Evolutionary conservation across 495 filamentous ascomycete genomes (phyloP), one percentile per base, ranked within the genome.

Genomic region (Lasiosphaeria miniovina): DNA sequence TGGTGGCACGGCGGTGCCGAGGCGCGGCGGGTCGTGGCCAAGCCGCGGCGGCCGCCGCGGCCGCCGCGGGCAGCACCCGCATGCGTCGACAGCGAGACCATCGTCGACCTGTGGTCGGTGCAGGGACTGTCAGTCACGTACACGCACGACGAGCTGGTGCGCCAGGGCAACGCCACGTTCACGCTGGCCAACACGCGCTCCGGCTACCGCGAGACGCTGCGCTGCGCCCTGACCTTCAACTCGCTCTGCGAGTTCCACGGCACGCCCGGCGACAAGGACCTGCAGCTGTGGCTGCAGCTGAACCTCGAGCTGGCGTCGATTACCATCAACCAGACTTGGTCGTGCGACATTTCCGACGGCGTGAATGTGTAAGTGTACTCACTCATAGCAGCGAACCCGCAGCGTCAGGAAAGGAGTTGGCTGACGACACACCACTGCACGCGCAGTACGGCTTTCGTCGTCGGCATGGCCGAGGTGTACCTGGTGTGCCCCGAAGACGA

Each of bases 241-340:
- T 60, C 51, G 15, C 4, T 55, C 8, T 59, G 61, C n/a, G 43
- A 51, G 35, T 53, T 59, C n/a, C 4, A 43, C 17, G 54, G 59
- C n/a, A 61, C 59, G 10, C 59, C 59, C 4, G 52, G 38, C 32
- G 49, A 57, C 53, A 43, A 31, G 38, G 36, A 51, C 4, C 59
- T 61, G 34, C 11, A 43, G 3, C 52, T 61, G 34, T 46, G 46
- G 32, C 5, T 61, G 59, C 59, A 57, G 48, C 46, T 61, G 34
- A 56, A 57, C 46, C 36, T 61, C 35, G 41, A 59, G 49, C 36
- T 43, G 17, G 57, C 57, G 2, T 53, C 34, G 32, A 24, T 59
- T 1, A 53, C 57, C 11, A 43, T 59, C 8, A 59, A 54, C 14
- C 36, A 53, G 57, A 11, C 57, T 8, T 58, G 49, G 46, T 32